Base-by-base conservation (phyloP, 768 basidiomycete genomes). In the Trametes cubensis region DNA sequence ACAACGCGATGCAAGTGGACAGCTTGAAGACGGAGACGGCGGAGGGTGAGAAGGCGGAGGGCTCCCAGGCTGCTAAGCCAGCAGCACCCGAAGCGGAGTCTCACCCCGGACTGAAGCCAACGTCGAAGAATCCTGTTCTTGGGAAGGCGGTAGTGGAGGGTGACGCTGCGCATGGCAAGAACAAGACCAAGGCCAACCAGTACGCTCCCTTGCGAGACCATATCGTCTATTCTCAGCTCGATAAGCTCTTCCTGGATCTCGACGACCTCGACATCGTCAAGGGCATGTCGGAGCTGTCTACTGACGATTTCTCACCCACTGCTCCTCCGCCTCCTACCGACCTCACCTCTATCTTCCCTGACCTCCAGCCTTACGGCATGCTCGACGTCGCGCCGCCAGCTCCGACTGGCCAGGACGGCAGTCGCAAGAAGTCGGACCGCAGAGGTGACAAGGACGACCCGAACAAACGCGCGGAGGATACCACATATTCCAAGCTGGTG, bases 261-360 rank as follows among this genome's bases (percentile, higher is more conserved):
- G 80, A 81, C 44, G 79, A 79, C 59, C 72, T 80, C 39, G 79
- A 83, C 23, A 59, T 73, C n/a, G 61, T 65, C 30, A 66, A 69
- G 52, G 51, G 63, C 53, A 66, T 72, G 71, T 65, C 69, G 8
- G 61, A 70, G 14, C 59, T 70, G 26, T 56, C 69, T 6, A 68
- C 69, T 14, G 74, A 78, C 6, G 76, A 74, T 45, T 60, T 54
- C 53, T 44, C 60, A 18, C 61, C 69, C 20, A 71, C 72, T 34
- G 62, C 70, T 6, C 66, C 69, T 11, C 71, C 70, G 20, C 71
- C 74, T 21, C 71, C 81, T 56, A 67, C 79, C 49, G 86, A 86
- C 64, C 76, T 89, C 25, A 80, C 83, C 2, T 81, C 84, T 34
- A 83, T 98, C 44, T 97, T 97, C 72, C 94, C 95, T 0, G 96